Conservation (phyloP, 306 rosid species). For the Potentilla sterilis region DNA sequence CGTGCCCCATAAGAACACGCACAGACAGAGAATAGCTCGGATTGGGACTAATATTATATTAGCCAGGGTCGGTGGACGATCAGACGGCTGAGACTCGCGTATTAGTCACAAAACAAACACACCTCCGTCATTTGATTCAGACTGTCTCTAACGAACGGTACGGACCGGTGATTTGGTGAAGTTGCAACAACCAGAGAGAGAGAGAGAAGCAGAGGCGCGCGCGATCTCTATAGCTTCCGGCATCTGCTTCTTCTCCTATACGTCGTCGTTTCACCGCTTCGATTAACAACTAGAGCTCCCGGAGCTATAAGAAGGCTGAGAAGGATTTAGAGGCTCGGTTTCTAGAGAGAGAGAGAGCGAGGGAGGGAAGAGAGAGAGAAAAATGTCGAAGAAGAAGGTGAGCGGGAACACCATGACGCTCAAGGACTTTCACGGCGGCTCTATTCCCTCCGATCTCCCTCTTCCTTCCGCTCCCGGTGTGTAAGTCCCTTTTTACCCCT, state of each 20-base stretch:
- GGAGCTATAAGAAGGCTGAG: not conserved
- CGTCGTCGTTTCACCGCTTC: not conserved
- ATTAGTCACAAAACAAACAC: not conserved
- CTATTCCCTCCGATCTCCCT: slow-evolving; percentile 92
- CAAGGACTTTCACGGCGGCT: slow-evolving; percentile 97
- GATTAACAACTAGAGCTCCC: not conserved
- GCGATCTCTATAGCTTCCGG: not conserved
- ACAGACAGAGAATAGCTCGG: not conserved
- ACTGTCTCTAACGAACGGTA: slow-evolving; percentile 1
- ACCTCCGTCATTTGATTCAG: not conserved
- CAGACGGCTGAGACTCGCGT: not conserved
- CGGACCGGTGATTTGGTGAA: not conserved
- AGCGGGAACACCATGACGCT: slow-evolving; percentile 95
- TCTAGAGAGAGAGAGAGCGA: too few relatives aligned
- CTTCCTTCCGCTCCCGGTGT: slow-evolving; percentile 98
- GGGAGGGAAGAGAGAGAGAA: slow-evolving; percentile 15
- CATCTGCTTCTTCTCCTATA: not conserved
- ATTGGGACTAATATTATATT: not conserved
- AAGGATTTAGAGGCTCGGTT: not conserved
- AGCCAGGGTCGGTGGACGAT: not conserved
- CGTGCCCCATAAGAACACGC: not conserved
- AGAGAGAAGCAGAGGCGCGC: slow-evolving; percentile 5
- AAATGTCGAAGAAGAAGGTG: slow-evolving; percentile 96
- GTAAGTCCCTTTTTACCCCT: slow-evolving; percentile 51
- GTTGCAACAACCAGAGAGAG: not conserved